phyloP scores from a whole-genome alignment of 345 rosid species.

The Balakata baccata region DNA sequence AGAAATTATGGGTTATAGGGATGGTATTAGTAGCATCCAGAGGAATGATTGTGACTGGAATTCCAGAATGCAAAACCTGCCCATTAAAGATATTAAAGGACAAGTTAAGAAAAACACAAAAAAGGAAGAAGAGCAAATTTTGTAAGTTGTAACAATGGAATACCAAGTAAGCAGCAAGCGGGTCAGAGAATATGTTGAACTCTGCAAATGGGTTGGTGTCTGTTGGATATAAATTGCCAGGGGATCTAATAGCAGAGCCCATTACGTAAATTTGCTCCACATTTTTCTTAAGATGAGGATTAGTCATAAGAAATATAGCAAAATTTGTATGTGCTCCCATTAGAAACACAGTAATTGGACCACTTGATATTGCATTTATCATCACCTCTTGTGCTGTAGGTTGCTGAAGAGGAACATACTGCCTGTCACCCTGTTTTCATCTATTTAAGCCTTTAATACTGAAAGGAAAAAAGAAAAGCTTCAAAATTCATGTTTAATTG shows the following conservation, averaged over 20 bases:
- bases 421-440: slow-evolving; percentile 58
- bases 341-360: slow-evolving; percentile 53
- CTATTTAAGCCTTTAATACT: too few species aligned
- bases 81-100: neutral
- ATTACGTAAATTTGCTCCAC: slow-evolving; percentile 65
- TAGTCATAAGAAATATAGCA: slow-evolving; percentile 66
- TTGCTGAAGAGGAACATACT: slow-evolving; percentile 63
- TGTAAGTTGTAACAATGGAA: too few species aligned
- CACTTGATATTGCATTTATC: slow-evolving; percentile 56
- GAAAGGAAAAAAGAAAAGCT: neutral
- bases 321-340: slow-evolving; percentile 74
- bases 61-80: slow-evolving; percentile 48
- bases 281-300: slow-evolving; percentile 66
- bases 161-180: slow-evolving; percentile 85
- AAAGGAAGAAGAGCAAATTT: neutral
- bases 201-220: slow-evolving; percentile 78
- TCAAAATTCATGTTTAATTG: neutral
- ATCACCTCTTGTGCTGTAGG: slow-evolving; percentile 76
- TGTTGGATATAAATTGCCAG: slow-evolving; percentile 59
- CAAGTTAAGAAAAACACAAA: neutral
- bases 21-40: slow-evolving; percentile 32
- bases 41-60: slow-evolving; percentile 71
- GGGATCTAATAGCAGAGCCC: slow-evolving; percentile 82
- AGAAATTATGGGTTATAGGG: slow-evolving; percentile 54
- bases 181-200: slow-evolving; percentile 76